Evolutionary conservation across 148 eudicot species (phyloP), one percentile per base, ranked within the genome.

Genomic region (Limonium bicolor): DNA sequence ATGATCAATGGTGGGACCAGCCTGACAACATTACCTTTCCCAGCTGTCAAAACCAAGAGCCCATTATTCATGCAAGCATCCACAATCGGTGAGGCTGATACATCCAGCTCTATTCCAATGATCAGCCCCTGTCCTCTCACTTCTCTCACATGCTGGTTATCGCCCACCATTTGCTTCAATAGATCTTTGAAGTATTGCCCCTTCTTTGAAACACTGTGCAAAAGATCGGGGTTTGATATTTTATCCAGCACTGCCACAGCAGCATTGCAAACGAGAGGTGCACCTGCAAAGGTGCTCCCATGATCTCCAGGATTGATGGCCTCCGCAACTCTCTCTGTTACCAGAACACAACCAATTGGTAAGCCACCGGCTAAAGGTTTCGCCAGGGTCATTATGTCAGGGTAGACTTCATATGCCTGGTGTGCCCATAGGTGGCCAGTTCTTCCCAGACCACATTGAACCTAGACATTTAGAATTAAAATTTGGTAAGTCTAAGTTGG

Each of bases 271-370:
- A 78, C 80, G 4, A 90, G 81, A 12, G 97, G 93, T 24, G 61
- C 71, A 19, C 97, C 97, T 5, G 95, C 97, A 53, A 90, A 82
- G 21, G 97, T 90, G 72, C 97, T 90, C 48, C 95, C 97, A 23
- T 90, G 97, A 44, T 90, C 97, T 37, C 94, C 93, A 51, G 17
- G 64, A 6, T 65, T 65, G 13, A 90, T 73, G 29, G 95, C 67
- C 10, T 68, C 47, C 4, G 80, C 61, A 7, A 88, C 87, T 53
- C 58, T 66, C 38, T 88, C 87, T 0, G 75, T 77, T 31, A 88
- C 74, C 30, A 84, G 67, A 9, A 59, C 86, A 0, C 94, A 86
- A 42, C 97, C 95, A 29, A 88, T 80, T 21, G 97, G 95, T 7
- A 90, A 57, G 51, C 97, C 97, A 39, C 95, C 95, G 0, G 95